A percentile compares a stretch with the other conserved stretches of the same genome.
Conservation (phyloP, 176 grass and related monocot species). For the Hordeum vulgare region DNA sequence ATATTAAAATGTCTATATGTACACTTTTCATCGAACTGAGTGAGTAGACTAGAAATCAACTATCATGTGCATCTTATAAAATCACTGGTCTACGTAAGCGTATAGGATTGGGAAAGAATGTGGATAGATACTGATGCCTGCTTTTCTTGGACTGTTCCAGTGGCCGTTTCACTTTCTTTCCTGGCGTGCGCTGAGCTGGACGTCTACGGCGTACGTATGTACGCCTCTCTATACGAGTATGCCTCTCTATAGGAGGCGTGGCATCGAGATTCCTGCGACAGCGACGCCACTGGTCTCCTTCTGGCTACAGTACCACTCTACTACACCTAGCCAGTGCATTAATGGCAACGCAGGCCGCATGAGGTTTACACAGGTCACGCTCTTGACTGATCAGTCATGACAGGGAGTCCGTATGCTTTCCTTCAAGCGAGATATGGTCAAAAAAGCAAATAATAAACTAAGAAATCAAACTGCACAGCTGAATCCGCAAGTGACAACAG, state of each 20-base stretch:
- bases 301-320: not conserved
- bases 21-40: too few species aligned
- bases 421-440: not conserved
- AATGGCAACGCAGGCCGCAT: not conserved
- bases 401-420: not conserved
- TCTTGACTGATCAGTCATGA: not conserved
- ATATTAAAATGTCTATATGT: too few species aligned
- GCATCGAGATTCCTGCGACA: not conserved
- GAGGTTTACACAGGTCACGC: not conserved
- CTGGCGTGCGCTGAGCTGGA: not conserved
- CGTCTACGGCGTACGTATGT: not conserved
- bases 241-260: not conserved
- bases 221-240: not conserved
- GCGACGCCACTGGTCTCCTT: constrained; percentile 15
- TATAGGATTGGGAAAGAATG: not conserved
- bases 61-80: not conserved
- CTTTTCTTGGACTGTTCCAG: not conserved
- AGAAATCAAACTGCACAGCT: not conserved
- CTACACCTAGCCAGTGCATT: not conserved
- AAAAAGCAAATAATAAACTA: too few species aligned
- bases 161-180: not conserved
- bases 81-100: not conserved
- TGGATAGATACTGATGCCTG: not conserved
- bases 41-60: not conserved
- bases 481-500: not conserved